phyloP scores from a whole-genome alignment of 768 basidiomycete species.

The Russula sp. region DNA sequence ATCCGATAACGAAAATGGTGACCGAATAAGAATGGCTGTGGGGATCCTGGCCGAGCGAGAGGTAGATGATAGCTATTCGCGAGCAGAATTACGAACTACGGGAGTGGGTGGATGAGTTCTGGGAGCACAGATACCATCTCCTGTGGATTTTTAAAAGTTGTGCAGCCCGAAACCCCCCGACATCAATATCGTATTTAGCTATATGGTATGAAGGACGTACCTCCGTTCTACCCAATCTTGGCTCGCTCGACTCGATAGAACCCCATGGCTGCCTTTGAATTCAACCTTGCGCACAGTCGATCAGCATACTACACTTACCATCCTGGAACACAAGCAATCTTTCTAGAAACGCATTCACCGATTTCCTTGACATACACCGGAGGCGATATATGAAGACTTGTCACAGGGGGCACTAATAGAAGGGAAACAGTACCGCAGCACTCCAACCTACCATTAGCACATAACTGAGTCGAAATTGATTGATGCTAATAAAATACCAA shows the following conservation, averaged over 20 bases:
- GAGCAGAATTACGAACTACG: neutral
- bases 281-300: too few relatives aligned
- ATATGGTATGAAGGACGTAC: too few relatives aligned
- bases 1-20: neutral
- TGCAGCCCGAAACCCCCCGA: neutral
- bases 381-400: neutral
- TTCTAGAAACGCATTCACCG: too few relatives aligned
- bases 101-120: neutral
- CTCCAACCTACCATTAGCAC: too few relatives aligned
- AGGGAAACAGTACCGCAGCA: too few relatives aligned
- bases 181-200: too few relatives aligned
- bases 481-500: too few relatives aligned
- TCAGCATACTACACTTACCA: too few relatives aligned
- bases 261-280: neutral
- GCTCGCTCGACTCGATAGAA: neutral
- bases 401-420: too few relatives aligned
- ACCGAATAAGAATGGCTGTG: neutral
- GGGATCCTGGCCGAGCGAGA: neutral
- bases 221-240: neutral
- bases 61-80: too few relatives aligned
- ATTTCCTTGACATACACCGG: neutral
- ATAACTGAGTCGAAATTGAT: too few relatives aligned
- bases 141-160: neutral
- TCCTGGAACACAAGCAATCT: too few relatives aligned
- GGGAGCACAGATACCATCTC: neutral